Conservation (phyloP, 148 eudicot genomes). For the Pouteria glomerata region DNA sequence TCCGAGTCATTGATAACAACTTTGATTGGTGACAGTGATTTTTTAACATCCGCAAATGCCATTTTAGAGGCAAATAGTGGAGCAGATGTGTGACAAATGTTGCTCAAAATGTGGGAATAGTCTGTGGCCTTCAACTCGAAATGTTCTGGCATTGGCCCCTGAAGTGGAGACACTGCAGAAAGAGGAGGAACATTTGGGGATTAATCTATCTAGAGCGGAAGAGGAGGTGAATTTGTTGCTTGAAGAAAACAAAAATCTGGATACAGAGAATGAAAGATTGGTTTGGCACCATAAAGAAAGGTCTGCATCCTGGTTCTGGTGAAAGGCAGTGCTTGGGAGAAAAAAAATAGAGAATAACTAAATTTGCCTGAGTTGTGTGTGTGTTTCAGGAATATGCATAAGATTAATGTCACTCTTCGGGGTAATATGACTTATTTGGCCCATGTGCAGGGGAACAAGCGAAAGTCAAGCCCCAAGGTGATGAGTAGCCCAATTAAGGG, state of each 20-base stretch:
- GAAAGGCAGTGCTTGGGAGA: slow-evolving; percentile 40
- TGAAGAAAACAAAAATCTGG: slow-evolving; percentile 53
- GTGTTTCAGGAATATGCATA: too few species aligned
- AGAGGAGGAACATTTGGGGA: slow-evolving; percentile 68
- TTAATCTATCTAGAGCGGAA: slow-evolving; percentile 78
- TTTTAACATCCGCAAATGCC: slow-evolving; percentile 42
- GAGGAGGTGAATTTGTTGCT: slow-evolving; percentile 77
- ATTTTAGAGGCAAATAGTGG: slow-evolving; percentile 65
- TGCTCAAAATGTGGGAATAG: slow-evolving; percentile 53
- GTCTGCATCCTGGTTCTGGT: slow-evolving; percentile 46
- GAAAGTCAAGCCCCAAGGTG: too few species aligned
- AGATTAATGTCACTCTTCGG: too few species aligned
- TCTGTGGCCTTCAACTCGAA: too few species aligned
- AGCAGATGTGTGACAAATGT: slow-evolving; percentile 49
- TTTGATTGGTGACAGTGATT: slow-evolving; percentile 49
- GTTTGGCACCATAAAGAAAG: slow-evolving; percentile 43
- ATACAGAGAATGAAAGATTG: slow-evolving; percentile 57
- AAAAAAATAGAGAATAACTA: too few species aligned
- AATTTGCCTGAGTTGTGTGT: too few species aligned
- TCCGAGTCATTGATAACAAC: slow-evolving; percentile 48
- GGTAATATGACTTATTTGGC: too few species aligned
- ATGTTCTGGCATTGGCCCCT: slow-evolving; percentile 61
- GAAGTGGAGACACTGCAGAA: slow-evolving; percentile 42
- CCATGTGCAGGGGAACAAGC: too few species aligned
- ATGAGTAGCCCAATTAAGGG: too few species aligned